phyloP scores from a whole-genome alignment of 768 basidiomycete genomes.

The Termitomyces sp. region DNA sequence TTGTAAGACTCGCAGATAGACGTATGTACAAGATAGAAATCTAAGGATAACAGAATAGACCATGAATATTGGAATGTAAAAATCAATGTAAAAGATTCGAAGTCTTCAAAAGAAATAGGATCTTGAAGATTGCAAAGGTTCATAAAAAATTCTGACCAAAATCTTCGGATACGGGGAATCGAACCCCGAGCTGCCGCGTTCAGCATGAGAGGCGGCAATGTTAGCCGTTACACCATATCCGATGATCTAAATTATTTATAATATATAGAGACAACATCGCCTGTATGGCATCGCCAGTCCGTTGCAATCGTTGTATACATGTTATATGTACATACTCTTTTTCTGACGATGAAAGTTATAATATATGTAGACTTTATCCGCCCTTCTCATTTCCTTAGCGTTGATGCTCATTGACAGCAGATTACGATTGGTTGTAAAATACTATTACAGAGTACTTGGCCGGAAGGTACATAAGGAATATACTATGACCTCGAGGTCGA shows the following conservation, averaged over 20 bases:
- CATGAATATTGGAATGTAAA: neutral
- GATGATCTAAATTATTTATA: neutral
- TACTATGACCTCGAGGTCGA: constrained; percentile 1
- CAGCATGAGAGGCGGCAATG: constrained; percentile 56
- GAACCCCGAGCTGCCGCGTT: constrained; percentile 53
- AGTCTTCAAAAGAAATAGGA: too few relatives aligned
- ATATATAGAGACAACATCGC: neutral
- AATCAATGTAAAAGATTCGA: neutral
- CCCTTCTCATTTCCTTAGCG: too few relatives aligned
- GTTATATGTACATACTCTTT: too few relatives aligned
- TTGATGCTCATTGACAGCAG: neutral
- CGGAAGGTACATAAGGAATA: neutral
- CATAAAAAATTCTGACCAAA: too few relatives aligned
- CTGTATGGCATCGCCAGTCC: too few relatives aligned
- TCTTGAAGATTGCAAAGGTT: too few relatives aligned
- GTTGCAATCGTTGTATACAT: too few relatives aligned
- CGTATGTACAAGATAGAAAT: neutral
- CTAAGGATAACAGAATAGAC: neutral
- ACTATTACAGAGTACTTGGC: neutral
- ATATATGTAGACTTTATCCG: too few relatives aligned
- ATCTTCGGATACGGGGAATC: constrained; percentile 51
- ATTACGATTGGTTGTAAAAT: neutral
- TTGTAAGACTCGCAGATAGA: neutral
- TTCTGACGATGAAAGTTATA: too few relatives aligned
- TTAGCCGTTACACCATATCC: constrained; percentile 62